Evolutionary conservation across 2,329 filamentous ascomycete species (phyloP), one percentile per base, ranked within the genome.

Genomic region (Macrophomina pseudophaseolina): DNA sequence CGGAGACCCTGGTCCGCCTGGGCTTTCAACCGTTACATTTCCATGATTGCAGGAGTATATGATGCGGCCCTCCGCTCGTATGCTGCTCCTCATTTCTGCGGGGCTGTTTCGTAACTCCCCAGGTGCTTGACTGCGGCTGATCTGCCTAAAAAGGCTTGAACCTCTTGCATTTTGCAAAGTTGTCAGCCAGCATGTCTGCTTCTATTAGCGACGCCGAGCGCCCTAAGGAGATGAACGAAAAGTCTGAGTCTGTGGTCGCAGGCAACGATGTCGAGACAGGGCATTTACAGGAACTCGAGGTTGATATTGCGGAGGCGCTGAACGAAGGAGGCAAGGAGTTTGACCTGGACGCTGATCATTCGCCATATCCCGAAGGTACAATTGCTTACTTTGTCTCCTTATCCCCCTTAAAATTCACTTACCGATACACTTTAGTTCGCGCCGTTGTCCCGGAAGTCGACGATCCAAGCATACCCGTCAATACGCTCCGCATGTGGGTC

Each of bases 401-500:
- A 16, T 2, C 5, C 9, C 35, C 35, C 11, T 38, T 23, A 23
- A 23, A 2, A 23, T 32, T 9, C 16, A 35, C 52, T 58, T 11
- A 65, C 18, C 11, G n/a, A 44, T 28, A 16, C 18, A 8, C 6
- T 38, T 12, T 12, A 65, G 64, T 66, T 3, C 53, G 64, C 5
- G 53, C 53, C 16, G 64, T 66, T 12, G 64, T 66, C 12, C 64
- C 64, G n/a, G 64, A 66, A 52, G 64, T 66, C 9, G 64, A 66
- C n/a, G 64, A 66, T 16, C 54, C 64, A 3, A 14, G 14, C 11
- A 66, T 66, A 8, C 64, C 64, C 6, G 64, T 66, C 32, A 60
- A 59, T 35, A 66, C 64, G 1, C 46, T 66, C 12, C 53, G 64
- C 12, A 59, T 59, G 7, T 78, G 75, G 72, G 51, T 74, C 7